Evolutionary conservation across 176 grass and related monocot genomes (phyloP), one percentile per base, ranked within the genome.

Genomic region (Triticum urartu): DNA sequence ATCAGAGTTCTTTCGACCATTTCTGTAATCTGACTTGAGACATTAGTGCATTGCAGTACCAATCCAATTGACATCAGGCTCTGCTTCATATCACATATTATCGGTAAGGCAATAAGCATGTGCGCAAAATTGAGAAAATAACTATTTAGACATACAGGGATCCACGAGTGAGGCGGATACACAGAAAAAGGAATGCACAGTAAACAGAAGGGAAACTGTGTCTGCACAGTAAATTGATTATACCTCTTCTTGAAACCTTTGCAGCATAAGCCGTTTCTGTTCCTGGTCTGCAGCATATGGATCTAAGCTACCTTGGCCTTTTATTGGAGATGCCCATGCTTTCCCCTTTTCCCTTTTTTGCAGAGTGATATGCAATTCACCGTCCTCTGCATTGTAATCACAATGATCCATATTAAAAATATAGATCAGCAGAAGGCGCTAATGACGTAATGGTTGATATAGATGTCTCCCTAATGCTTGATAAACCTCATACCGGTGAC

Each of bases 201-300:
- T 12, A 52, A 85, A 50, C 5, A 50, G 36, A 62, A 78, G 71
- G 40, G 21, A 34, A 85, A 47, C 48, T 61, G 50, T 43, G 72
- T 14, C 25, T 52, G 72, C 9, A 66, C 21, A 74, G 24, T 36
- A 74, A 72, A 50, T 64, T 54, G 75, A 18, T 56, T 58, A 92
- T 84, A 99, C 97, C 92, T 99, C 97, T 99, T 99, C 97, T 78
- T 99, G 97, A 72, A 99, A 99, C 61, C 97, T 99, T 91, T 99
- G 97, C 54, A 96, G 94, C 94, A 99, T 99, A 68, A 99, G 92
- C 62, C 94, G 87, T 83, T 95, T 98, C 84, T 99, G 97, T 88
- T 99, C 97, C 86, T 94, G 77, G 88, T 99, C 94, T 39, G 87
- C 87, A 34, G 83, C 77, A 89, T 94, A 93, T 67, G 94, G 88